phyloP scores from a whole-genome alignment of 345 rosid genomes.

The Draba incana region DNA sequence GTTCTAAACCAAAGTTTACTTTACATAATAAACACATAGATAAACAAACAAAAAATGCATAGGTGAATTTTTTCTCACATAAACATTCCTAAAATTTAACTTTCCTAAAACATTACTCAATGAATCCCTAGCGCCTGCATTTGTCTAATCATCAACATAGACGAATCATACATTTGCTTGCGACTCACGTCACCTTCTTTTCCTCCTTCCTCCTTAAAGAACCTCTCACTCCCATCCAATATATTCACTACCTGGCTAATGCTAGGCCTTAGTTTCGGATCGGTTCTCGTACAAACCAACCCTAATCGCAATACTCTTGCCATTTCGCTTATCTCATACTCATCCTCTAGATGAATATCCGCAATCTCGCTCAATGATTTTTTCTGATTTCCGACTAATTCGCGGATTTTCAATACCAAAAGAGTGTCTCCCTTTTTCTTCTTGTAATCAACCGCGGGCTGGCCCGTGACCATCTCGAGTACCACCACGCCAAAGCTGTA shows the following conservation, averaged over 20 bases:
- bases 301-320: conserved; percentile 68
- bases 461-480: conserved; percentile 89
- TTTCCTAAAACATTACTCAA: conserved; percentile 37
- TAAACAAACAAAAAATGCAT: not conserved
- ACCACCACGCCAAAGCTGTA: conserved; percentile 89
- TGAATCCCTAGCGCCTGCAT: conserved; percentile 91
- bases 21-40: conserved; percentile 6
- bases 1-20: not conserved
- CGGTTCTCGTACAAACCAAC: conserved; percentile 74
- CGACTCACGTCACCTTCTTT: conserved; percentile 67
- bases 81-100: conserved; percentile 16
- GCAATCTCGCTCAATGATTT: conserved; percentile 59
- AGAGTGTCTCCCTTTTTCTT: conserved; percentile 64
- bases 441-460: conserved; percentile 81
- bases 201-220: conserved; percentile 43
- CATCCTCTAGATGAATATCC: conserved; percentile 56
- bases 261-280: conserved; percentile 70
- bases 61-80: not conserved
- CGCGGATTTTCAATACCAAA: conserved; percentile 61
- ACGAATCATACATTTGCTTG: conserved; percentile 57
- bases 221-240: conserved; percentile 77
- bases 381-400: conserved; percentile 41
- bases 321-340: conserved; percentile 54
- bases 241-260: conserved; percentile 84
- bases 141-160: conserved; percentile 67